Base-by-base conservation (phyloP, 2,329 filamentous ascomycete genomes). In the Verticillium isaacii region DNA sequence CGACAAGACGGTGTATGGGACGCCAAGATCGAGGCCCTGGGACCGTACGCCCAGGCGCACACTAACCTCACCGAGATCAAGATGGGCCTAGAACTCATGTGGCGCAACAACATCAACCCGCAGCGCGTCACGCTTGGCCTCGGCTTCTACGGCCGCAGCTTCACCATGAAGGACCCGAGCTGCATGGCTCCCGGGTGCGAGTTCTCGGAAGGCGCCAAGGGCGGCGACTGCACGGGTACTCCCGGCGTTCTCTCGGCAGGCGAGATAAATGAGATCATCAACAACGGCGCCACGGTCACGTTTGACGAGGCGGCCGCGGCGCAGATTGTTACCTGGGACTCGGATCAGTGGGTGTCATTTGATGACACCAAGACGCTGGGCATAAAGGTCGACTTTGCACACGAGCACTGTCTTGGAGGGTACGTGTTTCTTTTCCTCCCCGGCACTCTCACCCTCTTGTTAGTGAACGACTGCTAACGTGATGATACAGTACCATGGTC, bases 51-150 rank as follows among this genome's bases (percentile, higher is more conserved):
- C 5, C 63, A 71, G 15, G 67, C 72, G 0, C 81, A 83, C 62
- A 81, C 80, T 1, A 82, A 83, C 64, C 60, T 82, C 2, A 80
- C 79, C 2, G 79, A 82, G 63, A 81, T 82, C 34, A 65, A 80
- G 1, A n/a, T 64, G 0, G 72, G 69, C 0, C 62, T 82, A 0
- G 74, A 82, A 2, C 75, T 84, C 0, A 66, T 85, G 2, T 84
- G 82, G 80, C 71, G 78, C 8, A 78, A 75, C 59, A 68, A 77
- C 39, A 71, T 85, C 32, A 66, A 72, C 5, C 75, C 81, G 0
- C 56, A 63, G 0, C 76, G 79, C 32, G 70, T 85, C 5, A 70
- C 68, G 3, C 60, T 85, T 8, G 82, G 82, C 1, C 37, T 79
- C 2, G 78, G 72, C 3, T 83, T 80, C 62, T 84, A 84, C 64